These are phyloP conservation scores for Cicer judaicum DNA, from an alignment of 306 rosid species.

Conservation along the genomic window DNA sequence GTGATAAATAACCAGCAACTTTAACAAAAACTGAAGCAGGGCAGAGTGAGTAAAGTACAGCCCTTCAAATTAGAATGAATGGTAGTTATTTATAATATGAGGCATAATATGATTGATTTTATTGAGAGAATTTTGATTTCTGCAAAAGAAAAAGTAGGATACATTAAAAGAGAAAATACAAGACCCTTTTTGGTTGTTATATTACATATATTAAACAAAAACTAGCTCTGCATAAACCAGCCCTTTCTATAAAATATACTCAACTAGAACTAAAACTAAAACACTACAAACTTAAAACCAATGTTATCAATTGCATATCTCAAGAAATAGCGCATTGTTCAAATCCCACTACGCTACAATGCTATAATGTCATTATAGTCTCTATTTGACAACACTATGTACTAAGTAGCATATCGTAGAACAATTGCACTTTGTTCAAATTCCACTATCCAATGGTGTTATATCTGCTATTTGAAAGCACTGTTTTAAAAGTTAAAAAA, in stretches of 20 bases:
- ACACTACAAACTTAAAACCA: neutral
- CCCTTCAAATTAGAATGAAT: slow-evolving; percentile 39
- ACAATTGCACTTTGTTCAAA: no score
- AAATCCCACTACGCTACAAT: no score
- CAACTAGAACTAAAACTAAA: neutral
- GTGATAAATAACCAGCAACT: neutral
- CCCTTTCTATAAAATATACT: neutral
- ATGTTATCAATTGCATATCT: no score
- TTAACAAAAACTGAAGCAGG: no score
- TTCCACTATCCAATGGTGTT: no score
- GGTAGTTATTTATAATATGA: slow-evolving; percentile 39
- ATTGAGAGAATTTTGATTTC: slow-evolving; percentile 49
- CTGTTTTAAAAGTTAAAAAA: neutral
- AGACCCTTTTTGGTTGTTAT: slow-evolving; percentile 37
- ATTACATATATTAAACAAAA: slow-evolving; percentile 42
- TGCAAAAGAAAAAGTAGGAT: neutral
- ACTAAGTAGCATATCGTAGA: no score
- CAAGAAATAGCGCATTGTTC: no score
- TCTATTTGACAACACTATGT: no score
- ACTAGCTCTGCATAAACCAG: neutral
- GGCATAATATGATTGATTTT: slow-evolving; percentile 32
- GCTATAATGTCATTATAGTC: no score
- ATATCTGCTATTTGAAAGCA: no score
- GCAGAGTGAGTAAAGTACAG: no score
- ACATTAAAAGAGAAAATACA: slow-evolving; percentile 29